Base-by-base conservation (phyloP, 2,329 filamentous ascomycete species). In the Phialophora expanda region DNA sequence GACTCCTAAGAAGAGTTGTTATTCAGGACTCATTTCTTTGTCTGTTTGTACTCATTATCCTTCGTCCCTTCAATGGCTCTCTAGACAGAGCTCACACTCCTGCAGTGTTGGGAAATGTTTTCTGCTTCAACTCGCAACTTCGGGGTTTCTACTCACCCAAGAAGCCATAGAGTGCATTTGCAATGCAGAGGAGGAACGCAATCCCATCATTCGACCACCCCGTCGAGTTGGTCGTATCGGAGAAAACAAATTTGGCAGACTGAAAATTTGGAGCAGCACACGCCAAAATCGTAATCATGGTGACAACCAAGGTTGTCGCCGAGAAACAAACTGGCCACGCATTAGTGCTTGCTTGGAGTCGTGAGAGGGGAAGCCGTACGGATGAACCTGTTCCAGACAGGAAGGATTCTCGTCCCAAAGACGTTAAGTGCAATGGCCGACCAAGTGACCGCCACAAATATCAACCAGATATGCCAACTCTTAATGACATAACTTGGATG, bases 211-310 rank as follows among this genome's bases (percentile, higher is more conserved):
- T 67, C 2, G 41, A 24, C 80, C 80, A 82, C 11, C 75, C 78
- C n/a, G 78, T 78, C 6, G 72, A 73, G 54, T 81, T 78, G 44
- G 76, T 73, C 61, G 81, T 80, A 1, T 74, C 70, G 3, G 75
- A 75, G 59, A 81, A 80, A 4, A 81, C 61, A 32, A 56, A 68
- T 22, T 57, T 48, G 22, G 58, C 63, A n/a, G 28, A 24, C 20
- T 62, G 60, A 20, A 44, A 65, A 17, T 68, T 65, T 8, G 64
- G 60, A 6, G 63, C 64, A n/a, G 62, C 69, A 17, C 71, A 54
- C 1, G 67, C 64, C 0, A 70, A 41, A 3, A 73, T 64, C 12
- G 73, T 73, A 24, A 70, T 51, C 14, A 74, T 68, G 5, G 72
- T 70, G 28, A 67, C 69, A 30, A 70, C 67, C 1, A 73, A 67